Percentiles rank a stretch among this genome's conserved stretches.
These are phyloP conservation scores for Ogataea chonburiensis DNA, from an alignment of 805 yeast genomes.

Conservation along the genomic window DNA sequence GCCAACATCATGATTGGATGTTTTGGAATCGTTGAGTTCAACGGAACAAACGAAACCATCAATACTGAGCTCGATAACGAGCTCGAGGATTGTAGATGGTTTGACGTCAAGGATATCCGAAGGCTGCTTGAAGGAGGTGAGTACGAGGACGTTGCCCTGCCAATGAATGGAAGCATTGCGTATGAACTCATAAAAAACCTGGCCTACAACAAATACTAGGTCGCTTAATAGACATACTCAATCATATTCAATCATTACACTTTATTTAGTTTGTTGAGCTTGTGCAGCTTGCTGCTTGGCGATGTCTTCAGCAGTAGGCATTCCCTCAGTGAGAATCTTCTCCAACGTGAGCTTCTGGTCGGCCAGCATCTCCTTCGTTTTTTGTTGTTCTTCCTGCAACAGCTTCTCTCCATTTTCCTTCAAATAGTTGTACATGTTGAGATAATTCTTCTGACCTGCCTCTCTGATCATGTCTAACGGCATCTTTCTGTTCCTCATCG, in stretches of 20 bases:
- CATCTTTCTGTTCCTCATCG: conserved; percentile 53
- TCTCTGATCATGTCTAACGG: conserved; percentile 89
- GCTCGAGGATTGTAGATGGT: conserved; percentile 84
- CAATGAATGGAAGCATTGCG: conserved; percentile 46
- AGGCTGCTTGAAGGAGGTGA: conserved; percentile 19
- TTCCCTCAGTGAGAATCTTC: conserved; percentile 80
- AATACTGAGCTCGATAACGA: conserved; percentile 83
- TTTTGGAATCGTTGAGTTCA: conserved; percentile 70
- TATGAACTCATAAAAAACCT: conserved; percentile 38
- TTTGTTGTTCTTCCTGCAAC: conserved; percentile 80
- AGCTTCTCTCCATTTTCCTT: conserved; percentile 61
- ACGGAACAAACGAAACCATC: conserved; percentile 62
- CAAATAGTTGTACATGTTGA: conserved; percentile 65
- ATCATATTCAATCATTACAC: conserved; percentile 6
- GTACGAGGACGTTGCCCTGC: conserved; percentile 37
- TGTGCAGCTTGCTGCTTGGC: conserved; percentile 35
- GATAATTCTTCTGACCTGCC: conserved; percentile 87
- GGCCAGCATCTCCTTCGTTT: conserved; percentile 77
- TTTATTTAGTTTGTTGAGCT: conserved; percentile 15
- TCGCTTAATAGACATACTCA: conserved; percentile 1
- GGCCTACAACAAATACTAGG: conserved; percentile 5
- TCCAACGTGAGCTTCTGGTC: conserved; percentile 81
- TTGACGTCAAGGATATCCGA: conserved; percentile 53
- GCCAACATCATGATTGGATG: conserved; percentile 94
- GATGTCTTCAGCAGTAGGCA: conserved; percentile 70